phyloP scores from a whole-genome alignment of 2,329 filamentous ascomycete genomes.

The Sclerotinia sclerotiorum region DNA sequence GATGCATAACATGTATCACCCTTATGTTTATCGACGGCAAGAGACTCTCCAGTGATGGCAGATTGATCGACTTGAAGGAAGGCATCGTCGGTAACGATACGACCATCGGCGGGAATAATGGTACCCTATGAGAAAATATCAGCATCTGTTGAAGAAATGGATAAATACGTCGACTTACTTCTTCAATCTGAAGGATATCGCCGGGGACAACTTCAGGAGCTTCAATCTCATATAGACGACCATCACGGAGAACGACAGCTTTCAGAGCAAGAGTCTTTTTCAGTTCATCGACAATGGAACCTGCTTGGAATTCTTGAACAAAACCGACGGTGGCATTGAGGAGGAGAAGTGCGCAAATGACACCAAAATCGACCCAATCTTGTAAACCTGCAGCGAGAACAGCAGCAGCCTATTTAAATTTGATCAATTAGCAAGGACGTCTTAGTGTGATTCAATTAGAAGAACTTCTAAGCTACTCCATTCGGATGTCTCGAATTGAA shows the following conservation, averaged over 20 bases:
- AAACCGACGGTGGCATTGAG: slow-evolving; percentile 87
- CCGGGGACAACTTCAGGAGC: slow-evolving; percentile 83
- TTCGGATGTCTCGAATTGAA: not conserved
- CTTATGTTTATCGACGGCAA: slow-evolving; percentile 85
- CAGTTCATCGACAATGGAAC: slow-evolving; percentile 84
- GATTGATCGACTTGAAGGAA: slow-evolving; percentile 92
- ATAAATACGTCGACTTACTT: slow-evolving; percentile 46
- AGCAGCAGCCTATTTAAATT: slow-evolving; percentile 54
- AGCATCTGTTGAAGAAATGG: slow-evolving; percentile 12
- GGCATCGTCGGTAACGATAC: slow-evolving; percentile 78
- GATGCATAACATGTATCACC: slow-evolving; percentile 81
- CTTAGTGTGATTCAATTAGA: not conserved
- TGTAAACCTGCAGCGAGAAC: slow-evolving; percentile 79
- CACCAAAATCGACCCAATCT: slow-evolving; percentile 92
- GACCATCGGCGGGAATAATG: slow-evolving; percentile 86
- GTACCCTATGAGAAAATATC: slow-evolving; percentile 57
- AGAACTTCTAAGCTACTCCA: not conserved
- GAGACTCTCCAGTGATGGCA: slow-evolving; percentile 86
- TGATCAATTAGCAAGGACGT: slow-evolving; percentile 16
- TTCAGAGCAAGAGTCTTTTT: slow-evolving; percentile 89
- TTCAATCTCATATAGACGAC: slow-evolving; percentile 73
- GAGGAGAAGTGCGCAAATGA: slow-evolving; percentile 79
- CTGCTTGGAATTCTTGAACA: slow-evolving; percentile 85
- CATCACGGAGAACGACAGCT: slow-evolving; percentile 83
- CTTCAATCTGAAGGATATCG: slow-evolving; percentile 86